Percentiles rank a stretch among this genome's conserved stretches.
phyloP scores from a whole-genome alignment of 306 rosid genomes.

The Amphicarpaea edgeworthii region DNA sequence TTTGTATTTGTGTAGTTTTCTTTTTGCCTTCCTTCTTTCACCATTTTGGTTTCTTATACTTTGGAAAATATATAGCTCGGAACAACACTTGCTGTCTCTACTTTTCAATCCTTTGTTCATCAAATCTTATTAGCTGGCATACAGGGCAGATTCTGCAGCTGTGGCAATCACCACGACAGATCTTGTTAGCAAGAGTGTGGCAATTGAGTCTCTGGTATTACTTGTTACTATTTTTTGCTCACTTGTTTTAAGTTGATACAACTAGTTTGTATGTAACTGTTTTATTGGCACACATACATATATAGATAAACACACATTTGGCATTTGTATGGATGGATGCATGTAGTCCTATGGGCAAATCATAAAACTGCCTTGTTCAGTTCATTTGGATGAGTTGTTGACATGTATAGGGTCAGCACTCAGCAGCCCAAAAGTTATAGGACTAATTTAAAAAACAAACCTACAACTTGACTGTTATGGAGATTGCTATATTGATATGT shows the following conservation, averaged over 20 bases:
- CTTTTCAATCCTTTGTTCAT: slow-evolving; percentile 33
- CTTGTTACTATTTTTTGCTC: slow-evolving; percentile 34
- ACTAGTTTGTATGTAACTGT: slow-evolving; percentile 7
- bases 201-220: slow-evolving; percentile 81
- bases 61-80: slow-evolving; percentile 8
- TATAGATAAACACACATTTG: neutral
- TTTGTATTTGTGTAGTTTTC: neutral
- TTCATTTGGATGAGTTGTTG: slow-evolving; percentile 33
- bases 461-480: slow-evolving; percentile 16
- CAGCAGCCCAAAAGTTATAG: slow-evolving; percentile 24
- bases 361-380: slow-evolving; percentile 17
- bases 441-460: slow-evolving; percentile 14
- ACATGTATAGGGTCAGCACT: slow-evolving; percentile 18
- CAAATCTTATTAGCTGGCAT: slow-evolving; percentile 54
- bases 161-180: slow-evolving; percentile 97
- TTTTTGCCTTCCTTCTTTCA: neutral
- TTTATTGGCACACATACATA: neutral
- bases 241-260: slow-evolving; percentile 25
- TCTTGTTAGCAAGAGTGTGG: slow-evolving; percentile 96
- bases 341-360: slow-evolving; percentile 32
- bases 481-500: slow-evolving; percentile 35
- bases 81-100: neutral
- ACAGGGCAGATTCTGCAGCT: slow-evolving; percentile 93
- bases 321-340: neutral
- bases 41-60: slow-evolving; percentile 24